Evolutionary conservation across 2,329 filamentous ascomycete species (phyloP).

Genomic region (Fusarium sp.): DNA sequence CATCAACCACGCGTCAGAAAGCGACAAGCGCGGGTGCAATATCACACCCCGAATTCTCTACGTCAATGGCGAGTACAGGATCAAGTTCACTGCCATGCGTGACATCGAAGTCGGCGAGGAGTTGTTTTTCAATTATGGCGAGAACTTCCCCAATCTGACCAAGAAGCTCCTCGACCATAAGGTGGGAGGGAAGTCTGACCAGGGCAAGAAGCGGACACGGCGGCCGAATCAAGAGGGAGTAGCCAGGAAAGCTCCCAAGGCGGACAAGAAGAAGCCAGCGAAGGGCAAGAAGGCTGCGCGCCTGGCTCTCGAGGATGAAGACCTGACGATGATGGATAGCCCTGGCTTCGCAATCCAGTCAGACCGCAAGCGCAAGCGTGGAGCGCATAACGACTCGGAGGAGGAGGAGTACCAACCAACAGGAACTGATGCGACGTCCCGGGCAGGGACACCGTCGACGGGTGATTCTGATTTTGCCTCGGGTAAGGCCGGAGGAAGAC

Average conservation of each 20-base stretch:
- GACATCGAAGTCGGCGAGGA: constrained; percentile 79
- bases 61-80: constrained; percentile 80
- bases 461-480: constrained; percentile 38
- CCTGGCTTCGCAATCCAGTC: constrained; percentile 17
- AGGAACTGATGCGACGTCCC: constrained; percentile 35
- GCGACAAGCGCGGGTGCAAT: constrained; percentile 65
- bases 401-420: constrained; percentile 46
- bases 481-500: constrained; percentile 34
- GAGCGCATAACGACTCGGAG: constrained; percentile 39
- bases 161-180: constrained; percentile 55
- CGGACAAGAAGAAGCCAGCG: constrained; percentile 38
- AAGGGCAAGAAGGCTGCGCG: constrained; percentile 24
- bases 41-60: constrained; percentile 73
- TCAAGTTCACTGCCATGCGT: constrained; percentile 76
- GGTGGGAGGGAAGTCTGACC: constrained; percentile 45
- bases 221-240: constrained; percentile 33
- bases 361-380: constrained; percentile 46
- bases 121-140: constrained; percentile 84
- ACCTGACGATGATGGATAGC: constrained; percentile 22
- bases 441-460: constrained; percentile 36
- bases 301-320: constrained; percentile 23
- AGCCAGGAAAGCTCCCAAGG: constrained; percentile 41
- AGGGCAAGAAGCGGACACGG: constrained; percentile 42
- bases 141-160: constrained; percentile 71
- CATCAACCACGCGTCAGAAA: constrained; percentile 78